Evolutionary conservation across 208 protist species (phyloP), one percentile per base, ranked within the genome.

Genomic region (Leishmania martiniquensis): DNA sequence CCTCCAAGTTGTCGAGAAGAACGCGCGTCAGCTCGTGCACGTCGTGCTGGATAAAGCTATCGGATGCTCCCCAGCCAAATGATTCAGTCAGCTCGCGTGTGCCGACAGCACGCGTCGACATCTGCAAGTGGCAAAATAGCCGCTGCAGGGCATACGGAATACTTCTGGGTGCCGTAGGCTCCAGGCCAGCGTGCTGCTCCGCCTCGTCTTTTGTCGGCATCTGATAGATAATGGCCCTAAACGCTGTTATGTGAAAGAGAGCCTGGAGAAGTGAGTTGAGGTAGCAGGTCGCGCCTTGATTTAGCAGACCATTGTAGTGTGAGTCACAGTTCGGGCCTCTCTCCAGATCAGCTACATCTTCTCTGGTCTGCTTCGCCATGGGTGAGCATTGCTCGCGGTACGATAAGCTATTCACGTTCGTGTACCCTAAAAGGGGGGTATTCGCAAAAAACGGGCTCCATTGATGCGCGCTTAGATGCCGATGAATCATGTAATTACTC

Each of bases 41-140:
- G 75, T 98, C 97, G 81, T 98, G 97, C 71, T 98, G 97, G 52
- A 91, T 91, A 75, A 98, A 98, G 75, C 92, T 91, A 77, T 98
- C 97, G 2, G 84, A 81, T 2, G 87, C 84, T 55, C 87, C 88
- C 96, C 97, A 98, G 22, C 97, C 97, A 85, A 98, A 98, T 4
- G 95, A 97, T 66, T 90, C 87, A 22, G 96, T 98, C 25, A 98
- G 89, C 67, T 97, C 95, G 44, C 85, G 95, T 9, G 97, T 98
- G 51, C 87, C 91, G 22, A 96, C 85, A 25, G 91, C 87, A 39
- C 75, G 78, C 0, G 76, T 83, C 29, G 76, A 87, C 39, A 81
- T 93, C 84, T 98, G 92, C 55, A 98, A 76, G 34, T 88, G 80
- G 65, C 95, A 97, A 78, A 98, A 98, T 9, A 98, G 80, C 34